phyloP scores from a whole-genome alignment of 2,329 filamentous ascomycete species.

The Leptographium wingfieldii region DNA sequence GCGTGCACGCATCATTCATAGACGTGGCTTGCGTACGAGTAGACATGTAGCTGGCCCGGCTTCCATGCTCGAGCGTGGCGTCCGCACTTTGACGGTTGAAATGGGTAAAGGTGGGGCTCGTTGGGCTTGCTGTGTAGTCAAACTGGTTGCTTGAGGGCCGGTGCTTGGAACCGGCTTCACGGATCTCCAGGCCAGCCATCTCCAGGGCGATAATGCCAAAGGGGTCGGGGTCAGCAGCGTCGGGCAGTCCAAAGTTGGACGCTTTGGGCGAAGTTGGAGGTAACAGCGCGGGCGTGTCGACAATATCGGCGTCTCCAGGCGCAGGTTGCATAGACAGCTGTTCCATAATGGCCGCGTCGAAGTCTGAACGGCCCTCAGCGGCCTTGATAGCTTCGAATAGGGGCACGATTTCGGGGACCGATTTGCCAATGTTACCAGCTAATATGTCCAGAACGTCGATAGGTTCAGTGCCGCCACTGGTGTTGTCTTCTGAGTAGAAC shows the following conservation, averaged over 20 bases:
- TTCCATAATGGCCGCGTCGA: slow-evolving; percentile 56
- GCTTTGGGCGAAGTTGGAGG: slow-evolving; percentile 22
- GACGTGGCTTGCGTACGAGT: slow-evolving; percentile 55
- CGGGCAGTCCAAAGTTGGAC: slow-evolving; percentile 57
- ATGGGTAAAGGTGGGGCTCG: slow-evolving; percentile 49
- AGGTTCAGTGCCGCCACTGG: slow-evolving; percentile 8
- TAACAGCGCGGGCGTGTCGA: slow-evolving; percentile 28
- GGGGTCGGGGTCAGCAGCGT: slow-evolving; percentile 73
- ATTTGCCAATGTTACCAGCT: slow-evolving; percentile 41
- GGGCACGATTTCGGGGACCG: slow-evolving; percentile 40
- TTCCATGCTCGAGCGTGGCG: slow-evolving; percentile 39
- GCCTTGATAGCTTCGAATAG: slow-evolving; percentile 77
- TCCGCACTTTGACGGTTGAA: slow-evolving; percentile 57
- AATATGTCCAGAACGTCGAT: slow-evolving; percentile 43
- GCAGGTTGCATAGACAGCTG: slow-evolving; percentile 52
- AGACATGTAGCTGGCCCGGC: slow-evolving; percentile 65
- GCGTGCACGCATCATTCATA: slow-evolving; percentile 56
- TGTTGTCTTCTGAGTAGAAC: slow-evolving; percentile 33
- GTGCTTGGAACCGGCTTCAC: slow-evolving; percentile 69
- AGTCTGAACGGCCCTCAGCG: slow-evolving; percentile 70
- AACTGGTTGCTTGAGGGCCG: slow-evolving; percentile 69
- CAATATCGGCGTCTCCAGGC: slow-evolving; percentile 57
- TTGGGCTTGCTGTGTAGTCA: slow-evolving; percentile 59
- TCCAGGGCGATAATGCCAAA: slow-evolving; percentile 87
- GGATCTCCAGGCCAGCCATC: slow-evolving; percentile 76